A percentile compares a stretch with the other conserved stretches of the same genome.
These are phyloP conservation scores for Phytophthora parvispora DNA, from an alignment of 352 stramenopile genomes.

Conservation along the genomic window DNA sequence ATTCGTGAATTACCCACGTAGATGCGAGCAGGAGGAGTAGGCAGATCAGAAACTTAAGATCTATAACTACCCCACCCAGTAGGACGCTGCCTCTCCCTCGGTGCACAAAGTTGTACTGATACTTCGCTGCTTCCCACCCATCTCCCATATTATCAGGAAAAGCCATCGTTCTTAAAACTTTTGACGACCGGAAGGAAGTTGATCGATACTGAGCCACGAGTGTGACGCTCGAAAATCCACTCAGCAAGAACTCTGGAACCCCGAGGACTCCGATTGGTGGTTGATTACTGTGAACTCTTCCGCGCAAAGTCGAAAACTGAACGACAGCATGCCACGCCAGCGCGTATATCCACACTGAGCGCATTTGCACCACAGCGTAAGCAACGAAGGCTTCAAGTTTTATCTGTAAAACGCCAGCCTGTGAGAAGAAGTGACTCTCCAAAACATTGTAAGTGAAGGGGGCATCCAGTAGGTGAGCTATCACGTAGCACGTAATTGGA, in stretches of 20 bases:
- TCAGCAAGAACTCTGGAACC: slow-evolving; percentile 47
- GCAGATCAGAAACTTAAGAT: slow-evolving; percentile 37
- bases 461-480: slow-evolving; percentile 57
- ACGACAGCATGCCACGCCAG: slow-evolving; percentile 34
- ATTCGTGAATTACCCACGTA: neutral
- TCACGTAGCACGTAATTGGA: slow-evolving; percentile 49
- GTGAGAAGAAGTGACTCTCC: slow-evolving; percentile 37
- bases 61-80: slow-evolving; percentile 31
- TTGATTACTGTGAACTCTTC: neutral
- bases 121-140: slow-evolving; percentile 11
- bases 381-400: slow-evolving; percentile 27
- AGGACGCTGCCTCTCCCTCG: slow-evolving; percentile 8
- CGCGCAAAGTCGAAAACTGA: neutral
- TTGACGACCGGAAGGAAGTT: slow-evolving; percentile 24
- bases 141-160: slow-evolving; percentile 13
- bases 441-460: slow-evolving; percentile 47
- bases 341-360: slow-evolving; percentile 49
- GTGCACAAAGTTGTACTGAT: slow-evolving; percentile 20
- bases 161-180: slow-evolving; percentile 10
- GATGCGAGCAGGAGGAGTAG: slow-evolving; percentile 2
- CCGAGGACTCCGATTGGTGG: slow-evolving; percentile 28
- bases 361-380: slow-evolving; percentile 54
- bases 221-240: slow-evolving; percentile 33
- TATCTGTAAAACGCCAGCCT: slow-evolving; percentile 33
- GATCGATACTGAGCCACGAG: slow-evolving; percentile 45